Percentiles rank a stretch among this genome's conserved stretches.
Evolutionary conservation across 2,329 filamentous ascomycete genomes (phyloP).

Genomic region (Penicillium concentricum): DNA sequence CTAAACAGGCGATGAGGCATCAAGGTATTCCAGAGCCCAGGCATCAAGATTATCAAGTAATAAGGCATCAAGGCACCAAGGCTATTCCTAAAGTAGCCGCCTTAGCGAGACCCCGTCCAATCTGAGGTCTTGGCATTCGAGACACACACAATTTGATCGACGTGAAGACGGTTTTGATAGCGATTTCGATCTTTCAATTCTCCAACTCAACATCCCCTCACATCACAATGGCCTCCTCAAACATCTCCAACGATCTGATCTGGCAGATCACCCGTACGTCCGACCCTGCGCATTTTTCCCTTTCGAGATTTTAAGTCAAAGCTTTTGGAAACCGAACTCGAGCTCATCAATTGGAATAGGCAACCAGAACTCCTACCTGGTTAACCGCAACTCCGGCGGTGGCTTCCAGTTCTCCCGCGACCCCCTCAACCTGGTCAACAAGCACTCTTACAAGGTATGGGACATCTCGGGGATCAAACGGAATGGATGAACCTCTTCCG

Average conservation of each 20-base stretch:
- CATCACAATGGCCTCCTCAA: conserved; percentile 52
- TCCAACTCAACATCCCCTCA: conserved; percentile 24
- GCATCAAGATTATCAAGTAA: not conserved
- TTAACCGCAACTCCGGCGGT: conserved; percentile 79
- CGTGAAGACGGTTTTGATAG: conserved; percentile 12
- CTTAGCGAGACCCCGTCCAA: conserved; percentile 37
- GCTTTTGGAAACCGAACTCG: not conserved
- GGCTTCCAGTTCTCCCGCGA: conserved; percentile 90
- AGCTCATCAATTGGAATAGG: conserved; percentile 53
- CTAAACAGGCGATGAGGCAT: not conserved
- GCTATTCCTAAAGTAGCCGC: conserved; percentile 37
- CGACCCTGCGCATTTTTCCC: not conserved
- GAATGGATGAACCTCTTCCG: conserved; percentile 13
- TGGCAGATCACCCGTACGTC: conserved; percentile 94
- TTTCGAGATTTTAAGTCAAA: not conserved
- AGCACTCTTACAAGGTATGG: conserved; percentile 81
- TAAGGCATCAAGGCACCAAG: not conserved
- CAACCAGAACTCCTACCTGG: conserved; percentile 83
- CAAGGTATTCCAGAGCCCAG: conserved; percentile 6
- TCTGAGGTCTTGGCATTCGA: conserved; percentile 24
- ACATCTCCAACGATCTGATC: conserved; percentile 86
- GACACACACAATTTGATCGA: conserved; percentile 27
- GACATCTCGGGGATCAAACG: not conserved
- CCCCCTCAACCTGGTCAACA: conserved; percentile 89
- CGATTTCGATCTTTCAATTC: conserved; percentile 27